phyloP scores from a whole-genome alignment of 306 rosid species.

The Cucumis melo region DNA sequence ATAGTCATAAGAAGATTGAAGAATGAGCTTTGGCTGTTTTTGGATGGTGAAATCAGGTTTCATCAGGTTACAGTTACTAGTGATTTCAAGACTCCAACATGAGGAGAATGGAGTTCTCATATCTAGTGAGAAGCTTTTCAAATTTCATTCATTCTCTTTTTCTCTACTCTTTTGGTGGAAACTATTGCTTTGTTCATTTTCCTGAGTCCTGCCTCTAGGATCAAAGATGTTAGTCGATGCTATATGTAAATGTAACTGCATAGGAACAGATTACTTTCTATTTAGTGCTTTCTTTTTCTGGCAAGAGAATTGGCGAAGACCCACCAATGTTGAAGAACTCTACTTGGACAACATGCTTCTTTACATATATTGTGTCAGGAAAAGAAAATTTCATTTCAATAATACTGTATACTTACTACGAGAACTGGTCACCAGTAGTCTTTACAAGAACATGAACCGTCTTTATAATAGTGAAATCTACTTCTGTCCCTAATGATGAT shows the following conservation, averaged over 20 bases:
- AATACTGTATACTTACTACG: neutral
- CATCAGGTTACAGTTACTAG: slow-evolving; percentile 6
- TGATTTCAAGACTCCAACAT: slow-evolving; percentile 36
- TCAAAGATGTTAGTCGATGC: neutral
- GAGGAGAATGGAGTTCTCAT: slow-evolving; percentile 38
- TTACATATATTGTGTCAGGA: neutral
- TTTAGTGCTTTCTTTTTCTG: neutral
- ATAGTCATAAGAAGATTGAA: slow-evolving; percentile 28
- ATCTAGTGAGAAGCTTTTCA: slow-evolving; percentile 46
- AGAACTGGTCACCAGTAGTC: slow-evolving; percentile 47
- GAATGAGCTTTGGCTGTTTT: slow-evolving; percentile 31
- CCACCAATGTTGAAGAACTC: neutral
- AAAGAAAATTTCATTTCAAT: neutral
- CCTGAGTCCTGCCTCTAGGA: neutral
- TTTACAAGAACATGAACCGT: slow-evolving; percentile 65
- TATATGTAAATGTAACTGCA: neutral
- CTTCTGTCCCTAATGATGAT: slow-evolving; percentile 67
- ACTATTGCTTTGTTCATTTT: neutral
- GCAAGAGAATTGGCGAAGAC: neutral
- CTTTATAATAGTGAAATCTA: slow-evolving; percentile 63
- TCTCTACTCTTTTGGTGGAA: neutral
- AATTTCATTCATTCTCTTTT: neutral
- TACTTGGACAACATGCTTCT: neutral
- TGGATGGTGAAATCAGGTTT: slow-evolving; percentile 18
- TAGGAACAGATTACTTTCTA: neutral